Conservation (phyloP, 2,329 filamentous ascomycete species). For the Penicillium fuscoglaucum region DNA sequence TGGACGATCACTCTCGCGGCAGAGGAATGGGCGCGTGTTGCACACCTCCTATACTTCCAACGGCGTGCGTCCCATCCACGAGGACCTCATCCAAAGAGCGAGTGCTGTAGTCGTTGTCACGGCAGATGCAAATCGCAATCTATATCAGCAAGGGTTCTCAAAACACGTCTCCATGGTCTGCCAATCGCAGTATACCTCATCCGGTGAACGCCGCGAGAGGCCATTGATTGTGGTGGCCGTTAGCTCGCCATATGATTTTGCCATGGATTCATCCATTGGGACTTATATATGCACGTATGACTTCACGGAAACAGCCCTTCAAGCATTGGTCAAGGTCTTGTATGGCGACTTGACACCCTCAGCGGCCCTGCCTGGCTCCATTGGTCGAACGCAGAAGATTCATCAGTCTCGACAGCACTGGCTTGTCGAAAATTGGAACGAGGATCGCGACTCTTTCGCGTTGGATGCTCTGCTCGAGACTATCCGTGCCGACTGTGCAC, state of each 20-base stretch:
- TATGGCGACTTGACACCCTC: conserved; percentile 69
- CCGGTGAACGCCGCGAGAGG: conserved; percentile 61
- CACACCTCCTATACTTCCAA: conserved; percentile 96
- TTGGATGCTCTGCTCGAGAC: conserved; percentile 73
- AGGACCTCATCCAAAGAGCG: conserved; percentile 85
- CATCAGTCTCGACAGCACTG: conserved; percentile 90
- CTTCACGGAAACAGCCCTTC: conserved; percentile 89
- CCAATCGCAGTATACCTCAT: conserved; percentile 43
- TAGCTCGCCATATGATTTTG: conserved; percentile 95
- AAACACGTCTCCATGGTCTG: conserved; percentile 97
- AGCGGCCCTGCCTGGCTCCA: conserved; percentile 65
- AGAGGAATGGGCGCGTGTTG: conserved; percentile 79
- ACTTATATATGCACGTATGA: conserved; percentile 96
- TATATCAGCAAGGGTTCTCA: conserved; percentile 92
- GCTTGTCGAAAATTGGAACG: conserved; percentile 87
- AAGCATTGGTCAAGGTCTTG: conserved; percentile 76
- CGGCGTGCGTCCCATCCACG: conserved; percentile 86
- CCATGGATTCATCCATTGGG: conserved; percentile 83
- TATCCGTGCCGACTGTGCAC: conserved; percentile 61
- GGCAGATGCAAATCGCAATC: conserved; percentile 87
- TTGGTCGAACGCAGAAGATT: conserved; percentile 83
- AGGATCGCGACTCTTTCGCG: conserved; percentile 70
- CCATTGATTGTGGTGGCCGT: conserved; percentile 88
- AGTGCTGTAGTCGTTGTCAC: conserved; percentile 88
- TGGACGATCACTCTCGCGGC: conserved; percentile 80